Evolutionary conservation across 352 stramenopile genomes (phyloP).

Genomic region (Globisporangium perplexum): DNA sequence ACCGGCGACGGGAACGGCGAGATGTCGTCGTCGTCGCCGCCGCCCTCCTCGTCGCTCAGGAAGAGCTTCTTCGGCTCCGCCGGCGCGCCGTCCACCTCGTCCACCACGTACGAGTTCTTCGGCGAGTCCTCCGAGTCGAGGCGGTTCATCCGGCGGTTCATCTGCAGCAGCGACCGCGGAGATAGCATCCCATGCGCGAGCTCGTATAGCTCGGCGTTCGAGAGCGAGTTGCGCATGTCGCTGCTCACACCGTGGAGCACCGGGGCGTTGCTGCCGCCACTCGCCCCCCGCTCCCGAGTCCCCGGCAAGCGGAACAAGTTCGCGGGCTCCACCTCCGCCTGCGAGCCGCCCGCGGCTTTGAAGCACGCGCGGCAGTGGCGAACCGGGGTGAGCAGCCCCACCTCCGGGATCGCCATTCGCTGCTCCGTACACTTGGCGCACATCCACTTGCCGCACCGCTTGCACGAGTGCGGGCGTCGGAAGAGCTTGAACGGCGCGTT

Average conservation of each 20-base stretch:
- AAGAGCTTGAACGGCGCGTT: conserved; percentile 78
- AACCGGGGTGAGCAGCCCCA: conserved; percentile 69
- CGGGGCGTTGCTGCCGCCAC: conserved; percentile 5
- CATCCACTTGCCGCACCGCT: conserved; percentile 83
- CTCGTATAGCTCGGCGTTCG: conserved; percentile 78
- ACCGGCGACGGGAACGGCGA: conserved; percentile 15
- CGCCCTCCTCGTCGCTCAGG: conserved; percentile 13
- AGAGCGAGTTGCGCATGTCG: conserved; percentile 25
- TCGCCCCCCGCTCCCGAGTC: neutral
- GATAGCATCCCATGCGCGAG: conserved; percentile 75
- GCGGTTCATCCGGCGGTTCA: conserved; percentile 57
- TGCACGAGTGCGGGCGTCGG: conserved; percentile 74
- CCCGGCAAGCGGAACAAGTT: conserved; percentile 47
- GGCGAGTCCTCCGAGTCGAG: conserved; percentile 76
- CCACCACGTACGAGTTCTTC: conserved; percentile 32
- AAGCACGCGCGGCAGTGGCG: conserved; percentile 79
- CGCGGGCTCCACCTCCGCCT: conserved; percentile 58
- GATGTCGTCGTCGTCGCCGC: conserved; percentile 10
- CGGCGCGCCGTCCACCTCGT: conserved; percentile 18
- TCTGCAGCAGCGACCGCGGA: conserved; percentile 54
- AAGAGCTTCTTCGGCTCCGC: conserved; percentile 8
- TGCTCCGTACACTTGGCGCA: conserved; percentile 79
- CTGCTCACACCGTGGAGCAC: conserved; percentile 15
- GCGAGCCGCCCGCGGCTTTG: conserved; percentile 50
- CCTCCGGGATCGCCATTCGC: conserved; percentile 75